Evolutionary conservation across 1,284 basidiomycete genomes (phyloP).

Genomic region (Thelephora terrestris): DNA sequence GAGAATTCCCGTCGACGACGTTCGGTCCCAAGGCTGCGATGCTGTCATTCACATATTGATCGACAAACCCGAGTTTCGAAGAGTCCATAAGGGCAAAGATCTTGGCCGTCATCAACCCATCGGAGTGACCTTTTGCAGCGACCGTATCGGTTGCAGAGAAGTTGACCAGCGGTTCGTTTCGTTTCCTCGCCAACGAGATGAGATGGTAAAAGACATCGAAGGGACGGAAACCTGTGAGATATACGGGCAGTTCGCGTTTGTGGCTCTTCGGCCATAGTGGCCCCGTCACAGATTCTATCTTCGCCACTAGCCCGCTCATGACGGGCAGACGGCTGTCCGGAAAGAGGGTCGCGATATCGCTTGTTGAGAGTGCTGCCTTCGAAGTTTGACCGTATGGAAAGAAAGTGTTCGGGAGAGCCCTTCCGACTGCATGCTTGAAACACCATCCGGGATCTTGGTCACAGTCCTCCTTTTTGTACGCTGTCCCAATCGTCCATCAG

Average conservation of each 20-base stretch:
- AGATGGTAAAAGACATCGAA: not conserved
- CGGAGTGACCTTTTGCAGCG: slow-evolving; percentile 42
- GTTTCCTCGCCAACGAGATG: not conserved
- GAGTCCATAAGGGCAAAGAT: slow-evolving; percentile 45
- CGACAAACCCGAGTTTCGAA: slow-evolving; percentile 56
- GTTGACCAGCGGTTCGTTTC: not conserved
- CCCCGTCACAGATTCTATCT: slow-evolving; percentile 5
- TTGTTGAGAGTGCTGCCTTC: slow-evolving; percentile 11
- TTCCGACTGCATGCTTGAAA: slow-evolving; percentile 49
- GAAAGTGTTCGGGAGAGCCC: slow-evolving; percentile 45
- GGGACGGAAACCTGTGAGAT: not conserved
- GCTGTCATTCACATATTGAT: slow-evolving; percentile 51
- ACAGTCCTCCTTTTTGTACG: slow-evolving; percentile 54
- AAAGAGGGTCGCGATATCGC: not conserved
- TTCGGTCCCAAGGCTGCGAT: slow-evolving; percentile 27
- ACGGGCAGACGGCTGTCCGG: slow-evolving; percentile 11
- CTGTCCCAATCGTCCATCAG: slow-evolving; percentile 16
- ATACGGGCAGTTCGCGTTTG: not conserved
- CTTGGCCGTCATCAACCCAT: slow-evolving; percentile 54
- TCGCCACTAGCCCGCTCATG: slow-evolving; percentile 11
- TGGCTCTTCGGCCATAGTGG: not conserved
- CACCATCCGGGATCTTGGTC: slow-evolving; percentile 55
- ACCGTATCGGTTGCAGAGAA: slow-evolving; percentile 8
- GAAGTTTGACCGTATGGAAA: slow-evolving; percentile 35
- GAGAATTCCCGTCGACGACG: slow-evolving; percentile 29